Evolutionary conservation across 768 basidiomycete genomes (phyloP).

Genomic region (Naganishia vaughanmartiniae): DNA sequence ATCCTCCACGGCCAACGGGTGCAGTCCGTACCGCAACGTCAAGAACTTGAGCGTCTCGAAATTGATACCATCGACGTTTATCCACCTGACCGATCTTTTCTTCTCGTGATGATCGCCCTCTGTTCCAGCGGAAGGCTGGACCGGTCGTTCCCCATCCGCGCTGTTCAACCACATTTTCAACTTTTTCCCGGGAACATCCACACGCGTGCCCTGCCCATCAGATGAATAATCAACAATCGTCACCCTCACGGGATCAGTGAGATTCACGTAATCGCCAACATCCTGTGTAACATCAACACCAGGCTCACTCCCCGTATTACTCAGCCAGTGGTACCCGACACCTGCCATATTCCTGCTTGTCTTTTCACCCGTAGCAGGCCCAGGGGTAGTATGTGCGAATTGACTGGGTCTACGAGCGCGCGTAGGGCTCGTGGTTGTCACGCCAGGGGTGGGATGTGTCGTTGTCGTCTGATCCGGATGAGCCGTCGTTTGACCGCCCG

Average conservation of each 20-base stretch:
- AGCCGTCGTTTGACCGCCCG: neutral
- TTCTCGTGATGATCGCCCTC: slow-evolving; percentile 31
- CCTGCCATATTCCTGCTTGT: slow-evolving; percentile 20
- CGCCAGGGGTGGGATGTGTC: neutral
- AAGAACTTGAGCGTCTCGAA: slow-evolving; percentile 50
- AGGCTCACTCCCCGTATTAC: slow-evolving; percentile 49
- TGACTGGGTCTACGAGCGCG: slow-evolving; percentile 4
- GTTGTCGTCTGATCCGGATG: neutral
- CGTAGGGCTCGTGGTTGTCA: slow-evolving; percentile 4
- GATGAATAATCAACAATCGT: slow-evolving; percentile 48
- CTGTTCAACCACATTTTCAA: slow-evolving; percentile 45
- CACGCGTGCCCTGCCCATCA: slow-evolving; percentile 38
- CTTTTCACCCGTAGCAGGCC: neutral
- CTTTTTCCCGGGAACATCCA: slow-evolving; percentile 46
- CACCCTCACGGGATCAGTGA: slow-evolving; percentile 39
- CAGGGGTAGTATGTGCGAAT: neutral
- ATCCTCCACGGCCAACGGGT: slow-evolving; percentile 51
- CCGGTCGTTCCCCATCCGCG: slow-evolving; percentile 36
- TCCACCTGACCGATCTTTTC: slow-evolving; percentile 46
- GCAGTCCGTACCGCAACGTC: slow-evolving; percentile 45
- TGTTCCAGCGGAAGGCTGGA: neutral
- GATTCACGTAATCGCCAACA: slow-evolving; percentile 44
- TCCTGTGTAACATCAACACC: slow-evolving; percentile 50
- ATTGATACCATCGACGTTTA: slow-evolving; percentile 43
- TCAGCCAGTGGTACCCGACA: slow-evolving; percentile 41